phyloP scores from a whole-genome alignment of 768 basidiomycete species.

The Mycena amicta region DNA sequence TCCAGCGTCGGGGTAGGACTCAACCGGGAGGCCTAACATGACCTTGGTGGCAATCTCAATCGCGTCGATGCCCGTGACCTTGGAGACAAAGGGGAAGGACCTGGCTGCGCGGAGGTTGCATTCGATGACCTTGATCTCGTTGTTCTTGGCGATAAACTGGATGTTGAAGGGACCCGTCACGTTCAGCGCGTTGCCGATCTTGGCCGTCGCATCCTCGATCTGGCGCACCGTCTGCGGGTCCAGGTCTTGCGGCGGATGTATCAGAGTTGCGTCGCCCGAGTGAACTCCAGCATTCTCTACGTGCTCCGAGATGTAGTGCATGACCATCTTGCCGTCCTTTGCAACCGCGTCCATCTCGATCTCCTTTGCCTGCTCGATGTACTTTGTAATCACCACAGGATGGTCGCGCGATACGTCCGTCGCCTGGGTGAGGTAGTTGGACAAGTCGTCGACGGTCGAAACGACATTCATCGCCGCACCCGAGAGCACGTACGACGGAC shows the following conservation, averaged over 20 bases:
- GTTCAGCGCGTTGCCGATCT: conserved; percentile 97
- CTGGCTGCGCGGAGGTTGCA: conserved; percentile 97
- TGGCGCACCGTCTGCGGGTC: conserved; percentile 95
- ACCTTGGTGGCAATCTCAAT: conserved; percentile 99
- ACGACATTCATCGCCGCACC: conserved; percentile 99
- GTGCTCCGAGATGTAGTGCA: conserved; percentile 99
- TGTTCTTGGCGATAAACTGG: conserved; percentile 99
- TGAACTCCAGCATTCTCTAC: conserved; percentile 99
- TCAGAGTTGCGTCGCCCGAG: conserved; percentile 97
- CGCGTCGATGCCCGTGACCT: conserved; percentile 96
- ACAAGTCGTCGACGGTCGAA: conserved; percentile 87
- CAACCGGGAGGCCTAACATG: conserved; percentile 90
- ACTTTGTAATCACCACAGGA: conserved; percentile 98
- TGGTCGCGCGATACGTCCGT: conserved; percentile 95
- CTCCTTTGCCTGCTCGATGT: conserved; percentile 99
- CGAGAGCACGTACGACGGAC: conserved; percentile 98
- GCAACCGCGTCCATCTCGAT: conserved; percentile 99
- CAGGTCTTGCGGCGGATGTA: conserved; percentile 96
- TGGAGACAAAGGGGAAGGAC: conserved; percentile 98
- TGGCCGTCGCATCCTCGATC: conserved; percentile 95
- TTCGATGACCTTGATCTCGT: conserved; percentile 99
- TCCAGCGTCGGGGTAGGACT: conserved; percentile 85
- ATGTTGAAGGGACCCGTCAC: conserved; percentile 99
- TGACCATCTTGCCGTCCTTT: conserved; percentile 95
- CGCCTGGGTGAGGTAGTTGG: conserved; percentile 91